Evolutionary conservation across 2,329 filamentous ascomycete genomes (phyloP).

Genomic region (Biscogniauxia sp.): DNA sequence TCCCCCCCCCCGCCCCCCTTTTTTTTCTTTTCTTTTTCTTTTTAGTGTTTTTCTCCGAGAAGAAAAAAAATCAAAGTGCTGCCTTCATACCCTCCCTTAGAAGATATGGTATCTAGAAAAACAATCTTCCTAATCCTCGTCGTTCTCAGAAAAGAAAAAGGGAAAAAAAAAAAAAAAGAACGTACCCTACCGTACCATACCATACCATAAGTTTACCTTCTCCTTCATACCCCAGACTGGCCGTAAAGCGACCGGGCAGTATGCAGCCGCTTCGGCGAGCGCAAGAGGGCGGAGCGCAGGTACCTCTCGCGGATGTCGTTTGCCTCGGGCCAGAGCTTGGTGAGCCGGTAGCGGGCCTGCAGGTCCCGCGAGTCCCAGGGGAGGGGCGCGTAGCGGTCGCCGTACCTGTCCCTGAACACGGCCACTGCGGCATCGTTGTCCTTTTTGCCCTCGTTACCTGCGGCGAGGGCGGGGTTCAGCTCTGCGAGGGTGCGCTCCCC

Average conservation of each 20-base stretch:
- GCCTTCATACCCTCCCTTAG: too few relatives aligned
- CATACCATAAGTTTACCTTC: too few relatives aligned
- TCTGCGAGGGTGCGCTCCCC: constrained; percentile 10
- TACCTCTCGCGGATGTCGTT: constrained; percentile 25
- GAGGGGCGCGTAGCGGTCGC: constrained; percentile 26
- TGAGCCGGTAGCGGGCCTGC: constrained; percentile 13
- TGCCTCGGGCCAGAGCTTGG: constrained; percentile 26
- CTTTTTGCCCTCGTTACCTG: too few relatives aligned
- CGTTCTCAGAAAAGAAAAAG: too few relatives aligned
- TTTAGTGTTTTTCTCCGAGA: too few relatives aligned
- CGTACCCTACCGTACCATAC: neutral
- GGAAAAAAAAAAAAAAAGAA: too few relatives aligned
- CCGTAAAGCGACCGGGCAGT: neutral
- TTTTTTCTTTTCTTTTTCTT: too few relatives aligned
- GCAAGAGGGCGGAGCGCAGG: constrained; percentile 24
- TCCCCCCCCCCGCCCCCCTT: too few relatives aligned
- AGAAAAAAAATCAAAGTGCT: too few relatives aligned
- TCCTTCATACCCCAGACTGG: too few relatives aligned
- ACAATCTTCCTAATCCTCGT: too few relatives aligned
- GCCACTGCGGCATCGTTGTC: neutral
- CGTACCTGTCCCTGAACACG: constrained; percentile 30
- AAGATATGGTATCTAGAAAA: too few relatives aligned
- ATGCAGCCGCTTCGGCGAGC: constrained; percentile 24
- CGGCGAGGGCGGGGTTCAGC: constrained; percentile 4
- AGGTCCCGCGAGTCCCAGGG: constrained; percentile 9